Evolutionary conservation across 208 protist species (phyloP).

Genomic region (Leishmania gerbilli): DNA sequence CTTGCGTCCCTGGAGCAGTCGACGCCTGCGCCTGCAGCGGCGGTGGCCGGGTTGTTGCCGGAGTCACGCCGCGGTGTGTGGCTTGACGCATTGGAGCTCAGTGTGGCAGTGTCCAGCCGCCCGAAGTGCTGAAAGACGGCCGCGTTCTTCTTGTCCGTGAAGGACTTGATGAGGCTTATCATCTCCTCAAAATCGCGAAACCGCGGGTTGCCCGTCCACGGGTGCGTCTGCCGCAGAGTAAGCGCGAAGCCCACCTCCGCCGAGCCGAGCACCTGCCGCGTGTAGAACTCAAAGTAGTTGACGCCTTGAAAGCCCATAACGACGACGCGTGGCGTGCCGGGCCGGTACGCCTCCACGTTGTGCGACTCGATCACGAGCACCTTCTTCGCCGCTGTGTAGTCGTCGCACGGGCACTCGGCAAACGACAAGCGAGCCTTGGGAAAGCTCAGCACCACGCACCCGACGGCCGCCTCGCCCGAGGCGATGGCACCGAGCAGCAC

Average conservation of each 20-base stretch:
- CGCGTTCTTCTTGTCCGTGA: slow-evolving; percentile 71
- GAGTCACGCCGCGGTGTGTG: slow-evolving; percentile 8
- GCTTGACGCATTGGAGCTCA: slow-evolving; percentile 18
- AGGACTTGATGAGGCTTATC: slow-evolving; percentile 74
- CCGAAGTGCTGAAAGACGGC: slow-evolving; percentile 82
- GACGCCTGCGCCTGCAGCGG: background rate
- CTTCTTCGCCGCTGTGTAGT: slow-evolving; percentile 65
- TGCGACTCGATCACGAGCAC: slow-evolving; percentile 70
- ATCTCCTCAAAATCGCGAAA: slow-evolving; percentile 90
- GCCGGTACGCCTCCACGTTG: slow-evolving; percentile 79
- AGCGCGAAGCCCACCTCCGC: slow-evolving; percentile 67
- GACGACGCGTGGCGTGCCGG: slow-evolving; percentile 48
- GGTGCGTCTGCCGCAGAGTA: slow-evolving; percentile 75
- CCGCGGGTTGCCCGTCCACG: slow-evolving; percentile 89
- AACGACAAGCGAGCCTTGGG: slow-evolving; percentile 57
- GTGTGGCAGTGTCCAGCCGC: slow-evolving; percentile 22
- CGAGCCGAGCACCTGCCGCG: slow-evolving; percentile 63
- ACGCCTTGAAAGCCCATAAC: slow-evolving; percentile 77
- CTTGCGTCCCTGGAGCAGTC: too few species aligned
- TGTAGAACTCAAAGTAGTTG: slow-evolving; percentile 88
- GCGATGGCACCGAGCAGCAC: slow-evolving; percentile 62
- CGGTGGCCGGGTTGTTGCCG: background rate
- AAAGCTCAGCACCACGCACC: slow-evolving; percentile 72
- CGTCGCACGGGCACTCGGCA: slow-evolving; percentile 74
- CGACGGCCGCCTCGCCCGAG: slow-evolving; percentile 39